phyloP scores from a whole-genome alignment of 345 rosid genomes.

The Populus pruinosa region DNA sequence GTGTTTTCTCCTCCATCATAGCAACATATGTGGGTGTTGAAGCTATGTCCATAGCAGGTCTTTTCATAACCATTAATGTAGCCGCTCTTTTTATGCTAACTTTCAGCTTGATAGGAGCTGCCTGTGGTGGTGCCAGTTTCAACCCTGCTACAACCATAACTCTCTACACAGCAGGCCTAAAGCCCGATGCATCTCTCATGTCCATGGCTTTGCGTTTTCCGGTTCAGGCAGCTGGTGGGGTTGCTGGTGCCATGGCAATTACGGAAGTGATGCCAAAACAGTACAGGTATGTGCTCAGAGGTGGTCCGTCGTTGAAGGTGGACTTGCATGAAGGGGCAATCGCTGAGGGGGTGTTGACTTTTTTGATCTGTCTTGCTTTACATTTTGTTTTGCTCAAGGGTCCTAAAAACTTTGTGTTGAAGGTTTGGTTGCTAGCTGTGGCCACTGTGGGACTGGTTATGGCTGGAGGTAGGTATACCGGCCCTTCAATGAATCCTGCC shows the following conservation, averaged over 20 bases:
- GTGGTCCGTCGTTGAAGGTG: conserved; percentile 25
- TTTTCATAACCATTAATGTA: conserved; percentile 18
- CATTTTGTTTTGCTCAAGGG: conserved; percentile 7
- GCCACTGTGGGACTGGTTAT: not conserved
- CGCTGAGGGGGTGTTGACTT: conserved; percentile 20
- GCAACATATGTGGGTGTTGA: conserved; percentile 7
- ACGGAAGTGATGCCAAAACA: conserved; percentile 7
- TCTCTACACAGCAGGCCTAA: conserved; percentile 23
- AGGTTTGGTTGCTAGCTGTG: conserved; percentile 16
- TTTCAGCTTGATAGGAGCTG: conserved; percentile 20
- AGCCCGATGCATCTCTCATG: conserved; percentile 26
- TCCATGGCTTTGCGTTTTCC: conserved; percentile 41
- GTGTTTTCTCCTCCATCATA: conserved; percentile 8
- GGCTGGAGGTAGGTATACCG: conserved; percentile 12
- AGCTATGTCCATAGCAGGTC: conserved; percentile 5
- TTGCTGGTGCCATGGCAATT: conserved; percentile 19
- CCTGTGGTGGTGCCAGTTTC: conserved; percentile 31
- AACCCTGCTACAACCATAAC: conserved; percentile 24
- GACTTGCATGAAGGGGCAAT: conserved; percentile 24
- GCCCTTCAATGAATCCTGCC: conserved; percentile 30
- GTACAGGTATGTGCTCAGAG: conserved; percentile 11
- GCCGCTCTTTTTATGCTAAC: conserved; percentile 19
- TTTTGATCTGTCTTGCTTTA: conserved; percentile 9
- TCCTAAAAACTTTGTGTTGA: conserved; percentile 11
- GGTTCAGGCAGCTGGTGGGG: conserved; percentile 22